Base-by-base conservation (phyloP, 495 filamentous ascomycete species). In the Sordaria brevicollis region DNA sequence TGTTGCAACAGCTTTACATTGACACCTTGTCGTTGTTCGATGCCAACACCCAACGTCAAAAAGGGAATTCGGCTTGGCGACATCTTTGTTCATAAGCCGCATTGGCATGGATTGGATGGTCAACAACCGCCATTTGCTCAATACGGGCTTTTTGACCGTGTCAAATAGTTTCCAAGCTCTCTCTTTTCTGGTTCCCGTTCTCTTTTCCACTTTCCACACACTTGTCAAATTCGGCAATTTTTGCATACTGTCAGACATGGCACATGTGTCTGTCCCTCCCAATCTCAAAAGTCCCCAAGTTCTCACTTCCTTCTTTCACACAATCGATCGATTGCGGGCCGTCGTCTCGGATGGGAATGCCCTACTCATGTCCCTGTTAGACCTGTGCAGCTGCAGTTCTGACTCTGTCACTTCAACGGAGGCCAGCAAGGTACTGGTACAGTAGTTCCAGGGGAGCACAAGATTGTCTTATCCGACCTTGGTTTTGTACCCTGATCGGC, bases 1-100 rank as follows among this genome's bases (percentile, higher is more conserved):
- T 76, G 65, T 68, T 75, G 25, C 74, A 76, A 69, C 73, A n/a
- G n/a, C n/a, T n/a, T 74, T 71, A 72, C 74, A 29, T 54, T 65
- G 5, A 31, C 39, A 41, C 5, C 54, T 33, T 19, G n/a, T 25
- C 34, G n/a, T 35, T 21, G 33, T 38, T 25, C 34, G n/a, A 35
- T 21, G 33, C 41, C 8, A 35, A 35, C 29, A 57, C 5, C 5
- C 15, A 67, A 35, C 34, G 5, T 38, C 36, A 7, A 5, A 65
- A 25, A 35, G 69, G 13, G 41, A 33, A 5, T 33, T 19, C 69
- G 39, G 69, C 69, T 41, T 49, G 33, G 17, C 13, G 39, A 29
- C 29, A 31, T 68, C 25, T 54, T 19, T 69, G 57, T 41, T 38
- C n/a, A 67, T 65, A 72, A 49, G 66, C 37, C 7, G 34, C 66